phyloP scores from a whole-genome alignment of 176 grass and related monocot genomes.

The Zoysia japonica region DNA sequence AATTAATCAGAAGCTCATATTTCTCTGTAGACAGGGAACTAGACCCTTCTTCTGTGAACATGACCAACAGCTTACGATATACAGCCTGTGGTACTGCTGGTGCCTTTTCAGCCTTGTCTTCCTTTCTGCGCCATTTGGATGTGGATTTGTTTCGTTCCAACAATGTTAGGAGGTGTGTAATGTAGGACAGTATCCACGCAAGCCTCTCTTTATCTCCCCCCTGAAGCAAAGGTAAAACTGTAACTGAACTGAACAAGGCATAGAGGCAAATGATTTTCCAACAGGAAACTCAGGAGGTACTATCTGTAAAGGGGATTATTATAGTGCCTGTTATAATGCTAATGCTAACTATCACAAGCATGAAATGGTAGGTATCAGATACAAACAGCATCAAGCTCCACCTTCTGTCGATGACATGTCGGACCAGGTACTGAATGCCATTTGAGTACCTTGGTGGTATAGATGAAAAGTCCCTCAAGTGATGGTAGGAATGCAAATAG shows the following conservation, averaged over 20 bases:
- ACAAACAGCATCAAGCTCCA: constrained; percentile 3
- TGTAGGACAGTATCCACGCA: constrained; percentile 79
- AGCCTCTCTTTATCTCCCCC: constrained; percentile 63
- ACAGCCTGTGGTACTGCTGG: constrained; percentile 50
- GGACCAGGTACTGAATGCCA: too few relatives aligned
- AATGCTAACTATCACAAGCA: too few relatives aligned
- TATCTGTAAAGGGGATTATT: too few relatives aligned
- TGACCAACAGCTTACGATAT: constrained; percentile 51
- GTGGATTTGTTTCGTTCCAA: constrained; percentile 32
- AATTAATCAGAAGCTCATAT: constrained; percentile 72
- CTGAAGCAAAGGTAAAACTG: constrained; percentile 41
- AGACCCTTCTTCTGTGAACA: constrained; percentile 61
- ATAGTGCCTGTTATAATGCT: too few relatives aligned
- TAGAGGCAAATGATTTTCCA: too few relatives aligned
- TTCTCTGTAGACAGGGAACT: constrained; percentile 59
- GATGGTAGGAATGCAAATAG: too few relatives aligned
- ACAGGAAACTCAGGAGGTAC: too few relatives aligned
- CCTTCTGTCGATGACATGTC: too few relatives aligned
- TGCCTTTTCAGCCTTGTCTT: constrained; percentile 18
- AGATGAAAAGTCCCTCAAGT: too few relatives aligned
- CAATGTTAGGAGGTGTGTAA: constrained; percentile 76
- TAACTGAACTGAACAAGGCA: too few relatives aligned
- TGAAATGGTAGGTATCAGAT: constrained; percentile 2
- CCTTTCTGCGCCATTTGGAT: constrained; percentile 27
- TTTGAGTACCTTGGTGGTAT: too few relatives aligned